Percentiles rank a stretch among this genome's conserved stretches.
Conservation (phyloP, 768 basidiomycete genomes). For the Termitomyces sp. region DNA sequence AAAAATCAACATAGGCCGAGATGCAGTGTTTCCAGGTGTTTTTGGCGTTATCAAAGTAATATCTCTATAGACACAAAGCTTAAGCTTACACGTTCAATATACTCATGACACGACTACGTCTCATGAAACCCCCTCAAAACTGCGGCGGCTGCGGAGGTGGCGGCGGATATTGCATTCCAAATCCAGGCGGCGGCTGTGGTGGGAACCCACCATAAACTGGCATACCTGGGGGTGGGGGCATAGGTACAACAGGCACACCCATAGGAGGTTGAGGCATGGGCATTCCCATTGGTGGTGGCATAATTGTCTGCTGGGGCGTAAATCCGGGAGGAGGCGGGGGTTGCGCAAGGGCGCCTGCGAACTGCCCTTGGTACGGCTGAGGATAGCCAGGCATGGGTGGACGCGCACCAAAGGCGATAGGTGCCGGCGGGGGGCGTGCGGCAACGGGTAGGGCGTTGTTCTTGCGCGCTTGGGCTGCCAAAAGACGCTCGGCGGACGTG, state of each 20-base stretch:
- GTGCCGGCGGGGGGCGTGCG: constrained; percentile 71
- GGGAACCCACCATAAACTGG: constrained; percentile 51
- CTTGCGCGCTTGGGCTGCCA: constrained; percentile 93
- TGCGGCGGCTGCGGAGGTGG: constrained; percentile 41
- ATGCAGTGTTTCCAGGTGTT: neutral
- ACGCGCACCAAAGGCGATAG: constrained; percentile 61
- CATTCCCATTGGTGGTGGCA: constrained; percentile 46
- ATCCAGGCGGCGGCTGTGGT: constrained; percentile 67
- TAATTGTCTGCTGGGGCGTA: constrained; percentile 65
- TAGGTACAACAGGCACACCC: constrained; percentile 23
- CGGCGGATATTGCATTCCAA: constrained; percentile 44
- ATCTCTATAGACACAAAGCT: constrained; percentile 1
- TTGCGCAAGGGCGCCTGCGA: constrained; percentile 82
- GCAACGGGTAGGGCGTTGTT: constrained; percentile 86
- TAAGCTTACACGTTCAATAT: constrained; percentile 12
- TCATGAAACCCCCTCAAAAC: constrained; percentile 17
- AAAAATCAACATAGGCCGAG: neutral
- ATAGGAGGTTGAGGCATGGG: constrained; percentile 29
- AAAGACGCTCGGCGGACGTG: constrained; percentile 91
- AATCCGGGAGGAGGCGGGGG: constrained; percentile 83
- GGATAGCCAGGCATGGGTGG: constrained; percentile 70
- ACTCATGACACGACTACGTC: neutral
- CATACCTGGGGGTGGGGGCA: constrained; percentile 29
- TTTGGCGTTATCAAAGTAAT: neutral
- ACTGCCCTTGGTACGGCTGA: constrained; percentile 87